A percentile compares a stretch with the other conserved stretches of the same genome.
These are phyloP conservation scores for Brassica cretica DNA, from an alignment of 345 rosid genomes.

Conservation along the genomic window DNA sequence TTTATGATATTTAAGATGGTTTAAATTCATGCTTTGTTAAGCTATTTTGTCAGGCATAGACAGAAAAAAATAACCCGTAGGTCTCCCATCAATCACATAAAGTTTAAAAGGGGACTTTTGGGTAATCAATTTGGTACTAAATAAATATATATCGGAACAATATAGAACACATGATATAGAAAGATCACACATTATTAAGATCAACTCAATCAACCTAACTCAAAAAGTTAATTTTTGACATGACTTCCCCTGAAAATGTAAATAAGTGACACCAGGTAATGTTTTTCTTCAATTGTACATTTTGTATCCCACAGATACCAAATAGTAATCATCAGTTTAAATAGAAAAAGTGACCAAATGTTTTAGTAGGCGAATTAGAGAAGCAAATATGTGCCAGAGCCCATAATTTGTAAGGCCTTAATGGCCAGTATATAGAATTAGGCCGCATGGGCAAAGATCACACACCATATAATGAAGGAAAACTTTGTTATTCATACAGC, in stretches of 20 bases:
- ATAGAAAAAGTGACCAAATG: no score
- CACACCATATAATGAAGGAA: neutral
- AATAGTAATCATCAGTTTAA: no score
- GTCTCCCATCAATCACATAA: constrained; percentile 34
- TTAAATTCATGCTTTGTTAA: neutral
- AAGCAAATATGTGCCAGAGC: neutral
- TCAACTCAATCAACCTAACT: neutral
- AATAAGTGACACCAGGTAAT: neutral
- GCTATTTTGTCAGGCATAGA: constrained; percentile 8
- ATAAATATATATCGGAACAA: no score
- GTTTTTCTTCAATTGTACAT: neutral
- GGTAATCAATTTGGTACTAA: constrained; percentile 22
- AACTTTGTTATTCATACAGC: neutral
- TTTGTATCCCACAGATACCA: neutral
- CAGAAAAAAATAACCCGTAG: neutral
- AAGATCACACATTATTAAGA: neutral
- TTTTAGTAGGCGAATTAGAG: neutral
- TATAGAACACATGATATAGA: neutral
- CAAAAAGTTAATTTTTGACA: neutral
- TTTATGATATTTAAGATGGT: neutral
- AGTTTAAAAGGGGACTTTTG: constrained; percentile 11
- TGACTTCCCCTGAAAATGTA: neutral
- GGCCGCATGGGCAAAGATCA: neutral
- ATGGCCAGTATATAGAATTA: neutral
- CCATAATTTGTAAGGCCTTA: neutral